Conservation (phyloP, 257 asterid species). For the Leonotis leonurus region DNA sequence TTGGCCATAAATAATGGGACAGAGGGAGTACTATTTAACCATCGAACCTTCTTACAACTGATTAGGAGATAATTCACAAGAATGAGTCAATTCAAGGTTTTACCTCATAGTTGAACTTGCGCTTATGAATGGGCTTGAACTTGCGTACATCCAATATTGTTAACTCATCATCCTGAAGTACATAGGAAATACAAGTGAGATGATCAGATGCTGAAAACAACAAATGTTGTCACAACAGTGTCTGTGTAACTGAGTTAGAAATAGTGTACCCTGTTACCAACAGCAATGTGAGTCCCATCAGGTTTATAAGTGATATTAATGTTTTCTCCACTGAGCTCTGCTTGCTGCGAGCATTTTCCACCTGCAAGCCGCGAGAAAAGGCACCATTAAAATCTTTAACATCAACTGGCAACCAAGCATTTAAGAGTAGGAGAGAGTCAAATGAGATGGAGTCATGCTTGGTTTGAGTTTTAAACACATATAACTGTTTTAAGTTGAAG, state of each 20-base stretch:
- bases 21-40: too few species aligned
- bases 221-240: constrained; percentile 4
- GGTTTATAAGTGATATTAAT: constrained; percentile 95
- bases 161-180: constrained; percentile 78
- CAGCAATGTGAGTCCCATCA: constrained; percentile 93
- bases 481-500: not conserved
- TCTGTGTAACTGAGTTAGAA: not conserved
- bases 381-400: too few species aligned
- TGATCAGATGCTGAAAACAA: constrained; percentile 12
- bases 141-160: constrained; percentile 96
- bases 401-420: constrained; percentile 11
- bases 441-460: not conserved
- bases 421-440: not conserved
- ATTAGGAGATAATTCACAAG: constrained; percentile 1
- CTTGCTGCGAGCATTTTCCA: constrained; percentile 94
- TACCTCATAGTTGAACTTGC: constrained; percentile 97
- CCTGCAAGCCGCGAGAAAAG: constrained; percentile 48
- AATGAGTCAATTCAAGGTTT: constrained; percentile 10
- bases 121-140: constrained; percentile 84
- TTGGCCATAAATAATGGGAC: too few species aligned
- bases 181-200: constrained; percentile 15
- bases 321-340: constrained; percentile 96
- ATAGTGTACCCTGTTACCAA: constrained; percentile 80
- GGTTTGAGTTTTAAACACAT: too few species aligned
- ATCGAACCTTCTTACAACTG: not conserved